Evolutionary conservation across 495 filamentous ascomycete genomes (phyloP).

Genomic region (Lasiosphaeria miniovina): DNA sequence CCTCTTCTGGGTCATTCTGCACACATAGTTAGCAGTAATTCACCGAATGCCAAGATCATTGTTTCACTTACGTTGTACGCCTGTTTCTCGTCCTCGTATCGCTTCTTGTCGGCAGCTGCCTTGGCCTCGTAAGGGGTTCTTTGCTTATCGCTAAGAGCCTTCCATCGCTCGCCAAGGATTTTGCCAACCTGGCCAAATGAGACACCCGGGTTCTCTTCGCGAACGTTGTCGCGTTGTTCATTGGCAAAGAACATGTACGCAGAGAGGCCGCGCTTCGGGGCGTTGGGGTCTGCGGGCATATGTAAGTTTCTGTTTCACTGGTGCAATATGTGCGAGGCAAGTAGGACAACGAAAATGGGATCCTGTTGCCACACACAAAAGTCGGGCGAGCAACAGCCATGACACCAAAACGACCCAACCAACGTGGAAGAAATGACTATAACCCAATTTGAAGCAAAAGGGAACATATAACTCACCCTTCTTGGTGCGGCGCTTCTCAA

Average conservation of each 20-base stretch:
- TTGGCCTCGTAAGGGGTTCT: slow-evolving; percentile 92
- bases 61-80: slow-evolving; percentile 71
- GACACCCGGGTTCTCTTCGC: slow-evolving; percentile 97
- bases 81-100: slow-evolving; percentile 96
- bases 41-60: slow-evolving; percentile 6
- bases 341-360: not conserved
- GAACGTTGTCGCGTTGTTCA: slow-evolving; percentile 95
- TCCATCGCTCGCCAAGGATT: slow-evolving; percentile 96
- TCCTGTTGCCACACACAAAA: too few species aligned
- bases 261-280: slow-evolving; percentile 97
- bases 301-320: not conserved
- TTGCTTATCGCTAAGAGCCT: slow-evolving; percentile 85
- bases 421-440: not conserved
- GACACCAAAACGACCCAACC: not conserved
- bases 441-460: not conserved
- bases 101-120: slow-evolving; percentile 94
- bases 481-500: slow-evolving; percentile 44
- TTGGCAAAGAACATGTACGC: slow-evolving; percentile 99
- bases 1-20: slow-evolving; percentile 49
- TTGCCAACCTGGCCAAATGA: slow-evolving; percentile 97
- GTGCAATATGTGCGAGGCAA: not conserved
- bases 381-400: not conserved
- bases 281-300: slow-evolving; percentile 76
- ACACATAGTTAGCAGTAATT: slow-evolving; percentile 23
- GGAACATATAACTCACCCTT: slow-evolving; percentile 43